phyloP scores from a whole-genome alignment of 1,139 yeast genomes.

The Taphrina betulina region DNA sequence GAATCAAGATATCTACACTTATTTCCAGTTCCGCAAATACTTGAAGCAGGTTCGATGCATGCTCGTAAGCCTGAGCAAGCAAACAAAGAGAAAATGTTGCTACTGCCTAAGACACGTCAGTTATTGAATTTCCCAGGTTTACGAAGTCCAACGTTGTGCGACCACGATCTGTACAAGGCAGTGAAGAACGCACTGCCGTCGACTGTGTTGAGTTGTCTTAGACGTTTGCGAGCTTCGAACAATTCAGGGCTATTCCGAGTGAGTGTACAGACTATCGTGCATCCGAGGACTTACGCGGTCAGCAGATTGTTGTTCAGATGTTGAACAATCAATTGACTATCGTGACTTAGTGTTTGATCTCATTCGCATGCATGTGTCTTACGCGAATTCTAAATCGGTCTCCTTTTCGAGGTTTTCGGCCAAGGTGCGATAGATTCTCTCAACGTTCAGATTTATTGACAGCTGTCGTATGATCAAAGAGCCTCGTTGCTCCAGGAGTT shows the following conservation, averaged over 20 bases:
- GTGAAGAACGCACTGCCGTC: constrained; percentile 70
- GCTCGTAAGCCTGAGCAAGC: constrained; percentile 82
- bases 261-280: neutral
- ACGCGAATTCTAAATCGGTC: constrained; percentile 69
- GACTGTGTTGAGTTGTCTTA: constrained; percentile 8
- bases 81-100: constrained; percentile 84
- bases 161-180: constrained; percentile 83
- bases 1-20: constrained; percentile 67
- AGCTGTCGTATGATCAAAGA: constrained; percentile 82
- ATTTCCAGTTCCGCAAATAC: constrained; percentile 73
- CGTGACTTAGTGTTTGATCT: neutral
- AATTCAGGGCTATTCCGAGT: constrained; percentile 7
- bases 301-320: constrained; percentile 81
- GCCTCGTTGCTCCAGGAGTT: constrained; percentile 67
- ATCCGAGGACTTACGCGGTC: constrained; percentile 77
- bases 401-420: constrained; percentile 70
- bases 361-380: constrained; percentile 52
- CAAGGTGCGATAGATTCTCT: constrained; percentile 74
- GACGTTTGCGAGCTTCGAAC: constrained; percentile 26
- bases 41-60: constrained; percentile 78
- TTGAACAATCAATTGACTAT: constrained; percentile 52
- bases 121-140: no score
- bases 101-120: constrained; percentile 57
- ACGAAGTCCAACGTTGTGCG: constrained; percentile 61
- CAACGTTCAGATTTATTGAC: constrained; percentile 78